Percentiles rank a stretch among this genome's conserved stretches.
Evolutionary conservation across 2,329 filamentous ascomycete species (phyloP).

Genomic region (Xylaria sp.): DNA sequence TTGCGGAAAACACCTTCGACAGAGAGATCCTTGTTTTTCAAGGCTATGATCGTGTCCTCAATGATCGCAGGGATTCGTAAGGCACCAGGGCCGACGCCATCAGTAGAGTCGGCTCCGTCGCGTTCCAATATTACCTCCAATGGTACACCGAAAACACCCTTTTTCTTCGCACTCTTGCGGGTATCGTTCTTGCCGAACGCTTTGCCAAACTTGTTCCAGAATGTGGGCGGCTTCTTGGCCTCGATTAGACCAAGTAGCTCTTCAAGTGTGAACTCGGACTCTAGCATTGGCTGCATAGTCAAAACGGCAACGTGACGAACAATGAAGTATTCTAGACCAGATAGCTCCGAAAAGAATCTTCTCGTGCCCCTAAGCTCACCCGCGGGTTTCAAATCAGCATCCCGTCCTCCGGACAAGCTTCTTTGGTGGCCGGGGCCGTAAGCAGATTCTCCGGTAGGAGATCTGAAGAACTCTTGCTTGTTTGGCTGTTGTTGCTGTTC

Average conservation of each 20-base stretch:
- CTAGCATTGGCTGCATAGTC: conserved; percentile 88
- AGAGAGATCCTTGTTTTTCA: conserved; percentile 98
- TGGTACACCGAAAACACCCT: conserved; percentile 86
- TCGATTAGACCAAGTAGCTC: conserved; percentile 91
- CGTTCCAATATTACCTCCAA: conserved; percentile 85
- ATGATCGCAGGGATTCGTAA: conserved; percentile 88
- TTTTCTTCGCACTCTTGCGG: conserved; percentile 74
- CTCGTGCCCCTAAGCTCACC: conserved; percentile 55
- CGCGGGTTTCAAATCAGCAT: conserved; percentile 44
- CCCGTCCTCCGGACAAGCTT: conserved; percentile 52
- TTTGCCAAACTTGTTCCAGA: conserved; percentile 98
- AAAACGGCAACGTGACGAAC: conserved; percentile 91
- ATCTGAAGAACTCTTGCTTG: conserved; percentile 61
- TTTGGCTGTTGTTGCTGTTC: conserved; percentile 86
- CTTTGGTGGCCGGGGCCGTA: conserved; percentile 61
- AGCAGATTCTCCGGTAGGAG: conserved; percentile 54
- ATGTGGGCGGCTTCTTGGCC: conserved; percentile 78
- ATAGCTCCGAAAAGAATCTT: conserved; percentile 93
- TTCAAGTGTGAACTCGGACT: conserved; percentile 86
- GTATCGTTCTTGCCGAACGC: conserved; percentile 81
- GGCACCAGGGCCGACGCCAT: conserved; percentile 87
- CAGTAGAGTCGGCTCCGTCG: conserved; percentile 94
- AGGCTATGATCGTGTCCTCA: conserved; percentile 89
- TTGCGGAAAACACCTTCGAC: conserved; percentile 98
- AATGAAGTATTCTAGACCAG: conserved; percentile 94